Base-by-base conservation (phyloP, 1,284 basidiomycete genomes). In the Malassezia yamatoensis region DNA sequence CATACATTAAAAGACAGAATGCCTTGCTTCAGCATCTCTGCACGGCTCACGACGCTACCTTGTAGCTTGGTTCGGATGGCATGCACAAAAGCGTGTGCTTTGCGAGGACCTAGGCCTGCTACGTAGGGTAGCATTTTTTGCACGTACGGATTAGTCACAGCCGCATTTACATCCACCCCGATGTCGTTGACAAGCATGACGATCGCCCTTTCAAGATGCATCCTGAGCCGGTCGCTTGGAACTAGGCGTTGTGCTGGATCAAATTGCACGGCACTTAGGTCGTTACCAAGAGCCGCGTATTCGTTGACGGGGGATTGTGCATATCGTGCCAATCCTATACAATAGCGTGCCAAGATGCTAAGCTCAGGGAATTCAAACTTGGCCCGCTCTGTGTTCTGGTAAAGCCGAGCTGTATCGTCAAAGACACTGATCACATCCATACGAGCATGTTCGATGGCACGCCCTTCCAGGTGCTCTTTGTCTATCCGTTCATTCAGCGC, bases 101-200 rank as follows among this genome's bases (percentile, higher is more conserved):
- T 99, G 57, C 94, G 83, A 13, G 90, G 93, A 7, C 94, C 94
- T 45, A 99, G 81, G 36, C 94, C 94, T 64, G 90, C 85, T 34
- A 99, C 83, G 70, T 87, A 96, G 0, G 87, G 90, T 11, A 98
- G 80, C 51, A 96, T 81, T 47, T 85, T 80, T 64, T 87, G 85
- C 67, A 91, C 87, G 75, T 96, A 96, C 1, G 83, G 73, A 75
- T 94, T 88, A 2, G 83, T 83, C 29, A 90, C 84, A 33, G 89
- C 88, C 32, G 85, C 84, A 74, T 99, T 96, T 77, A 99, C 87
- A 72, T 96, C 91, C 42, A 98, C 89, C 21, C 94, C 94, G 60
- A 90, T 85, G 66, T 83, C 84, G 77, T 91, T 96, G 59, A 88
- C 86, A 16, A 87, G 80, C 68, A 96, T 90, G 51, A 94, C 88